phyloP scores from a whole-genome alignment of 441 rosid species.

The Heliophila coronopifolia region DNA sequence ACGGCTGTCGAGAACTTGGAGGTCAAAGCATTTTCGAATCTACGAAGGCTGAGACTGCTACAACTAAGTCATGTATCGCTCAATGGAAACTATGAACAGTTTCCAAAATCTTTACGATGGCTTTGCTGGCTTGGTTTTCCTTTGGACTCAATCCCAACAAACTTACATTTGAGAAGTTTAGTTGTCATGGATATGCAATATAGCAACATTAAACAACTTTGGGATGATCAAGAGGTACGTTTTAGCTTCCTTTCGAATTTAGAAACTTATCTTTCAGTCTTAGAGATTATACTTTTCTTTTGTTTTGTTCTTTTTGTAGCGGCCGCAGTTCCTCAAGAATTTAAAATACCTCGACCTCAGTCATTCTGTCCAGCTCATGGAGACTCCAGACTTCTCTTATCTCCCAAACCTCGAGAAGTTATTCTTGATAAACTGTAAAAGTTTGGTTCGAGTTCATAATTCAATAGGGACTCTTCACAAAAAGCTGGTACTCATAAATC shows the following conservation, averaged over 20 bases:
- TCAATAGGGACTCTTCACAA: background rate
- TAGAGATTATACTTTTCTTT: background rate
- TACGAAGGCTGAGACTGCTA: background rate
- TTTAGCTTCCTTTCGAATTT: background rate
- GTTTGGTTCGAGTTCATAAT: background rate
- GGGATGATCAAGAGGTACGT: background rate
- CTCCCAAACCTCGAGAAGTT: conserved; percentile 20
- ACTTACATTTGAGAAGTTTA: background rate
- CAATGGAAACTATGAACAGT: background rate
- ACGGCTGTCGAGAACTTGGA: background rate
- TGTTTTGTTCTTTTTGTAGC: background rate
- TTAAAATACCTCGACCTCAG: conserved; percentile 9
- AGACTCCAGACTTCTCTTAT: conserved; percentile 1
- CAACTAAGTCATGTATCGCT: background rate
- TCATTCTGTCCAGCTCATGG: background rate
- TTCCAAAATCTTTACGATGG: background rate
- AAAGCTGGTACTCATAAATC: background rate
- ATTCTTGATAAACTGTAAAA: background rate
- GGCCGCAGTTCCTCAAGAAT: background rate
- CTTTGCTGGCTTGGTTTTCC: background rate
- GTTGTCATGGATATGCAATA: conserved; percentile 4
- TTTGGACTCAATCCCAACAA: background rate
- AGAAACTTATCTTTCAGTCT: background rate
- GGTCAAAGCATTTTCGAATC: background rate
- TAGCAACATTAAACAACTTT: background rate